phyloP scores from a whole-genome alignment of 2,329 filamentous ascomycete species.

The Fusarium sulawesiense region DNA sequence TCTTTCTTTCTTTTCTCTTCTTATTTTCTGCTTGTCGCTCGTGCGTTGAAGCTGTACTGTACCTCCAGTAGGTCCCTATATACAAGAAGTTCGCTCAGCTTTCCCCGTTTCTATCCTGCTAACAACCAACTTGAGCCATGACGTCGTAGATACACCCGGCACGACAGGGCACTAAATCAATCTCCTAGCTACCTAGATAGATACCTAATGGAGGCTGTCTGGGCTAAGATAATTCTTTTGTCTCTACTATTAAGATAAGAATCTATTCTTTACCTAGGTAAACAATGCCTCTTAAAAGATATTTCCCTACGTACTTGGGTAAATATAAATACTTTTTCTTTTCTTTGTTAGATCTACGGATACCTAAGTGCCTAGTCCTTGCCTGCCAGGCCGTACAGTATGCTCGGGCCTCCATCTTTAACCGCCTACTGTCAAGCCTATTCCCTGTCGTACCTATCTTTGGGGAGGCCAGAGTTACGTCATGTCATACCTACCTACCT shows the following conservation, averaged over 20 bases:
- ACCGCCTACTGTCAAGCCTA: not conserved
- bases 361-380: not conserved
- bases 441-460: not conserved
- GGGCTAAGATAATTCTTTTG: not conserved
- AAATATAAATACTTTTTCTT: not conserved
- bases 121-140: constrained; percentile 14
- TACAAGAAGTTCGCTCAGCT: not conserved
- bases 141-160: constrained; percentile 17
- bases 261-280: not conserved
- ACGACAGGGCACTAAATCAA: not conserved
- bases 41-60: not conserved
- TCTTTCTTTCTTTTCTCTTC: not conserved
- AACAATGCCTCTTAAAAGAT: not conserved
- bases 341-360: not conserved
- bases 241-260: not conserved
- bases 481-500: constrained; percentile 11
- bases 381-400: not conserved
- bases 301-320: not conserved
- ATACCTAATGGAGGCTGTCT: not conserved
- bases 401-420: not conserved
- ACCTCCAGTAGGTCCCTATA: not conserved
- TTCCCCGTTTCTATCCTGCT: not conserved
- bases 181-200: no score
- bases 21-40: not conserved
- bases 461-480: constrained; percentile 22